Conservation (phyloP, 2,329 filamentous ascomycete species). For the Cladosporium phlei region DNA sequence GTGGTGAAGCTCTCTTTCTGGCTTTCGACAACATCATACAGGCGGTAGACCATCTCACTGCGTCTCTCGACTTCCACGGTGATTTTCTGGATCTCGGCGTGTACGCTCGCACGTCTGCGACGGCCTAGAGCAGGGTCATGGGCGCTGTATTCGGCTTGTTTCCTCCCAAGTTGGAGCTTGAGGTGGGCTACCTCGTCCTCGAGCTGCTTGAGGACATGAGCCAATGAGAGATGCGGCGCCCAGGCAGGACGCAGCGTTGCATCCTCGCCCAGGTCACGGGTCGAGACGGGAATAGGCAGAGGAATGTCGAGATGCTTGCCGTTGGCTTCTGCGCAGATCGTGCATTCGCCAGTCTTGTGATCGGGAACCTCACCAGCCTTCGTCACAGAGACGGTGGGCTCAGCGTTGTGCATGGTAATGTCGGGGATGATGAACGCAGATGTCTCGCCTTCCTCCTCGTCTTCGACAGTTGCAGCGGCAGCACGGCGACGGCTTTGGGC, state of each 20-base stretch:
- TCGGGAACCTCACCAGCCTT: conserved; percentile 13
- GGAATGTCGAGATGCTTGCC: conserved; percentile 38
- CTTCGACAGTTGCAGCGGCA: conserved; percentile 16
- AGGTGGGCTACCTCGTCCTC: conserved; percentile 76
- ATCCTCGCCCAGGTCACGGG: conserved; percentile 27
- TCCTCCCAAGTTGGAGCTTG: conserved; percentile 61
- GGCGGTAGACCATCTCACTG: conserved; percentile 72
- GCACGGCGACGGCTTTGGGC: conserved; percentile 45
- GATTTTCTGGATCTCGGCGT: conserved; percentile 57
- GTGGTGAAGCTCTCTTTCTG: conserved; percentile 58
- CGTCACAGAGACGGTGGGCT: conserved; percentile 10
- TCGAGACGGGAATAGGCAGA: conserved; percentile 28
- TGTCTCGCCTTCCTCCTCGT: conserved; percentile 38
- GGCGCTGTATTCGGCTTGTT: conserved; percentile 59
- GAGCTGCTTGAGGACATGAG: conserved; percentile 75
- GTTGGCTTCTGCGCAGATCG: conserved; percentile 43
- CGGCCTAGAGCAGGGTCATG: conserved; percentile 64
- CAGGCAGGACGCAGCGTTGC: conserved; percentile 59
- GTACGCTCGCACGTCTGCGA: conserved; percentile 58
- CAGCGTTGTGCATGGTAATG: conserved; percentile 47
- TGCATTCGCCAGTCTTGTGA: conserved; percentile 52
- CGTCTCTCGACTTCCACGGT: conserved; percentile 65
- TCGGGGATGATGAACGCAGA: conserved; percentile 62
- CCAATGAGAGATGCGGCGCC: conserved; percentile 66
- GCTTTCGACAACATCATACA: conserved; percentile 80